These are phyloP conservation scores for Dendrocalamus latiflorus DNA, from an alignment of 202 grass and related monocot genomes.

Conservation along the genomic window DNA sequence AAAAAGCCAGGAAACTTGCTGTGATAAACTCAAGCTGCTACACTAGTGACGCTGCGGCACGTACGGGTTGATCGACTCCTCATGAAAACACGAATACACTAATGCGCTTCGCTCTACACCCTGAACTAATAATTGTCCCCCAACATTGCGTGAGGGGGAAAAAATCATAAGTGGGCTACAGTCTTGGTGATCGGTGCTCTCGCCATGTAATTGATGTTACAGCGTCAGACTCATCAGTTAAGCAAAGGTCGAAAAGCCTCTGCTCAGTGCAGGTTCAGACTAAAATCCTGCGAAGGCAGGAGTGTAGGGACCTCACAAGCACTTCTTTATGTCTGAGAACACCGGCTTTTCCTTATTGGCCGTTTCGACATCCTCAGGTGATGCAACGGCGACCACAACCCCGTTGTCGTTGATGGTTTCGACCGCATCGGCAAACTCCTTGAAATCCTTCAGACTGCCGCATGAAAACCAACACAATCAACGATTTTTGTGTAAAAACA, in stretches of 20 bases:
- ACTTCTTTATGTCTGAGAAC: constrained; percentile 70
- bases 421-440: constrained; percentile 87
- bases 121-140: not conserved
- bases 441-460: constrained; percentile 85
- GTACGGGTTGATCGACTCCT: too few relatives aligned
- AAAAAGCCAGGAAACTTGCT: too few relatives aligned
- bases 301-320: constrained; percentile 39
- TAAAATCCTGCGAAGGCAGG: not conserved
- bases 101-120: not conserved
- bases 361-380: constrained; percentile 56
- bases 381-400: constrained; percentile 82
- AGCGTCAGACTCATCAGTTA: not conserved
- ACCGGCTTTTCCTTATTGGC: constrained; percentile 55
- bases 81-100: too few relatives aligned
- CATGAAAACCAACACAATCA: not conserved
- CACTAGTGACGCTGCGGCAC: too few relatives aligned
- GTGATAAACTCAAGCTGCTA: too few relatives aligned
- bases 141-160: not conserved
- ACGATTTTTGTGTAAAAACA: not conserved
- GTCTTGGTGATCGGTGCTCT: not conserved
- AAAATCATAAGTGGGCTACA: not conserved
- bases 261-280: not conserved
- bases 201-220: not conserved
- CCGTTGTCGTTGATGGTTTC: constrained; percentile 77
- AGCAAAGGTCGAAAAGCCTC: not conserved